Evolutionary conservation across 306 rosid genomes (phyloP).

Genomic region (Sicyos baderoa): DNA sequence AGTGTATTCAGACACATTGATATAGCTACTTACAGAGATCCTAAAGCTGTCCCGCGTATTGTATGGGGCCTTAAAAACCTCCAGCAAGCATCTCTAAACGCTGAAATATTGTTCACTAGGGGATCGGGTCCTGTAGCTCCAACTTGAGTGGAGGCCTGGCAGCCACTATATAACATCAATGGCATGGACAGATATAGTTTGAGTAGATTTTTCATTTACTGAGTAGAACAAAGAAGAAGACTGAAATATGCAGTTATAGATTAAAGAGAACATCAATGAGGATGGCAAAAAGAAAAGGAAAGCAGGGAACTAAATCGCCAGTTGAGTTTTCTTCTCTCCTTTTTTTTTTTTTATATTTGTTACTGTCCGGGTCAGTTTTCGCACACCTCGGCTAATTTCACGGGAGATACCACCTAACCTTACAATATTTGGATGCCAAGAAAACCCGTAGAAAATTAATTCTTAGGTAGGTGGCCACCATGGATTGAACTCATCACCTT

Average conservation of each 20-base stretch:
- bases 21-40: conserved; percentile 60
- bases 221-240: neutral
- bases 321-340: too few species aligned
- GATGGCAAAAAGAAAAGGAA: neutral
- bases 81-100: conserved; percentile 89
- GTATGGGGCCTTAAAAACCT: conserved; percentile 96
- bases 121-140: conserved; percentile 78
- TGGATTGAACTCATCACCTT: too few species aligned
- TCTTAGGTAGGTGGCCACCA: too few species aligned
- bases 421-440: too few species aligned
- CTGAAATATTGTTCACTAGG: conserved; percentile 42
- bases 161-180: conserved; percentile 29
- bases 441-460: too few species aligned
- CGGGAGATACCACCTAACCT: too few species aligned
- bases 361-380: too few species aligned
- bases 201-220: neutral
- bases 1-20: neutral
- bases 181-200: conserved; percentile 20
- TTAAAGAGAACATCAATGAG: neutral
- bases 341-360: too few species aligned
- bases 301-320: neutral
- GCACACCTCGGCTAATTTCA: too few species aligned
- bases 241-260: neutral
- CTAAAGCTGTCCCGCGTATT: conserved; percentile 78
- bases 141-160: conserved; percentile 71